Percentiles rank a stretch among this genome's conserved stretches.
These are phyloP conservation scores for Chaetoscypha palmicola DNA, from an alignment of 2,329 filamentous ascomycete species.

Conservation along the genomic window DNA sequence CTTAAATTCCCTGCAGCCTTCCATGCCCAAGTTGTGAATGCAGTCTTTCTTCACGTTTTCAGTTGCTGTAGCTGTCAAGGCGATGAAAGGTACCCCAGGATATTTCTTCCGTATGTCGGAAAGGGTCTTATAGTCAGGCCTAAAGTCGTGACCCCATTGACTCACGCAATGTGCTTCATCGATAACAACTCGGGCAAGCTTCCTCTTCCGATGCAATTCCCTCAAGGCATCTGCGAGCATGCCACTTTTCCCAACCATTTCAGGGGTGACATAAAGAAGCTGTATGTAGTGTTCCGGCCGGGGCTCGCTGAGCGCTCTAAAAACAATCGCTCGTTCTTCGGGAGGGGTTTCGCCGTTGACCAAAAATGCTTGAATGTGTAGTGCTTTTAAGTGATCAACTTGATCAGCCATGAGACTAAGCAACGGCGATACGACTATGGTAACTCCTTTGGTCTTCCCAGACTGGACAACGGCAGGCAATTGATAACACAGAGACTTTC, in stretches of 20 bases:
- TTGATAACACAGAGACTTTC: constrained; percentile 96
- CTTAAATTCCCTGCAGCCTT: constrained; percentile 65
- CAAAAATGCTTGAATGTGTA: constrained; percentile 71
- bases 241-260: constrained; percentile 84
- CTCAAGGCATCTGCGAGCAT: constrained; percentile 60
- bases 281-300: constrained; percentile 73
- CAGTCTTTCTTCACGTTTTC: constrained; percentile 88
- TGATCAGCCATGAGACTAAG: constrained; percentile 98
- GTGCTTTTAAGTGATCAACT: constrained; percentile 68
- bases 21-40: constrained; percentile 82
- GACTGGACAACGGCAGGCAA: constrained; percentile 76
- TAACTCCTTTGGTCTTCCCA: constrained; percentile 78
- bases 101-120: constrained; percentile 67
- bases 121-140: constrained; percentile 87
- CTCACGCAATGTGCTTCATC: constrained; percentile 99
- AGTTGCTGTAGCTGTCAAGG: constrained; percentile 90
- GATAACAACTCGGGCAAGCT: constrained; percentile 85
- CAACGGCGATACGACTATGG: constrained; percentile 88
- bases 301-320: constrained; percentile 50
- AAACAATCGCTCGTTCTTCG: constrained; percentile 60
- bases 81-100: constrained; percentile 81
- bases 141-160: constrained; percentile 98
- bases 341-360: constrained; percentile 70
- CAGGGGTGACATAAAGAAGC: constrained; percentile 89
- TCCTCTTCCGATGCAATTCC: constrained; percentile 59